Evolutionary conservation across 495 filamentous ascomycete species (phyloP).

Genomic region (Entonaema liquescens): DNA sequence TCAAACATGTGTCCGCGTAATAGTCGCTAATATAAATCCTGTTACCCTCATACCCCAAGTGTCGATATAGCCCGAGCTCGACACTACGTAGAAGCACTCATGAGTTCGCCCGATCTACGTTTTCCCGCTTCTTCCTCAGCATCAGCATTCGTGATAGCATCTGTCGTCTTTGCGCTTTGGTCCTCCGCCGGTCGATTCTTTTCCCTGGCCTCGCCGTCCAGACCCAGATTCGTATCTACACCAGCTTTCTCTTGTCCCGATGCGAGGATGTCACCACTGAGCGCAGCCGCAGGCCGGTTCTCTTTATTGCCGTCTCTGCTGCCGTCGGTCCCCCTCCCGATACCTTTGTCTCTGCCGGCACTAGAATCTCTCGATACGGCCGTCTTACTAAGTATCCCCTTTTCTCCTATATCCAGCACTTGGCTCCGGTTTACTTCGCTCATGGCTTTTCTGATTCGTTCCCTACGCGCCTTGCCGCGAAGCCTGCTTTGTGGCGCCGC

Average conservation of each 20-base stretch:
- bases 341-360: conserved; percentile 14
- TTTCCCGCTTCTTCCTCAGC: conserved; percentile 3
- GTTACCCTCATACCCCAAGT: not conserved
- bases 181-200: conserved; percentile 33
- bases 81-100: conserved; percentile 10
- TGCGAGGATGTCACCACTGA: not conserved
- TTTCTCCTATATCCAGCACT: conserved; percentile 40
- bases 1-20: not conserved
- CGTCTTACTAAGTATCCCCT: conserved; percentile 31
- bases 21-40: conserved; percentile 6
- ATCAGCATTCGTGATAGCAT: not conserved
- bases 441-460: conserved; percentile 58
- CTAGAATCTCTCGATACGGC: conserved; percentile 21
- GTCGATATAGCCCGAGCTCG: not conserved
- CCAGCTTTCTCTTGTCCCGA: conserved; percentile 24
- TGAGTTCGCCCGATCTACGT: not conserved
- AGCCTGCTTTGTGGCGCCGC: conserved; percentile 67
- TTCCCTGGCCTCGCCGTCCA: conserved; percentile 21
- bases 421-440: conserved; percentile 52
- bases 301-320: conserved; percentile 55
- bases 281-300: conserved; percentile 42
- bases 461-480: conserved; percentile 57
- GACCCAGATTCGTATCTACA: conserved; percentile 19
- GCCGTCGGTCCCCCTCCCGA: conserved; percentile 22
- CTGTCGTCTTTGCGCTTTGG: conserved; percentile 4